These are phyloP conservation scores for Saccharomyces jurei DNA, from an alignment of 805 yeast genomes.

Conservation along the genomic window DNA sequence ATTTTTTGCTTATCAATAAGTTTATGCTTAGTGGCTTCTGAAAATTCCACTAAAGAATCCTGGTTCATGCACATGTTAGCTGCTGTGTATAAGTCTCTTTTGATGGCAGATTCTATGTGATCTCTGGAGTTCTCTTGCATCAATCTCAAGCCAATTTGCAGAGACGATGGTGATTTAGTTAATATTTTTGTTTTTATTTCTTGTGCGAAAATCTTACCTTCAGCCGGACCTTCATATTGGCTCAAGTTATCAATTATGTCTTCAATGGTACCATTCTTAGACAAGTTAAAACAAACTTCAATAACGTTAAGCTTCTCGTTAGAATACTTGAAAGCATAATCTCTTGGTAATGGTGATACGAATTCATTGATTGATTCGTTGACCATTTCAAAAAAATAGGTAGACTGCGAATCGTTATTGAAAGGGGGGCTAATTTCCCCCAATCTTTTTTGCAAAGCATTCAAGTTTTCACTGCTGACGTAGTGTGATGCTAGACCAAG, in stretches of 20 bases:
- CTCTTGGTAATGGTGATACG: conserved; percentile 55
- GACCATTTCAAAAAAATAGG: conserved; percentile 38
- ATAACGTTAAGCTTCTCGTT: conserved; percentile 52
- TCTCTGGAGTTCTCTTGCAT: conserved; percentile 52
- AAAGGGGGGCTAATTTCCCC: conserved; percentile 43
- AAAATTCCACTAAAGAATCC: conserved; percentile 43
- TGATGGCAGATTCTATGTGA: conserved; percentile 57
- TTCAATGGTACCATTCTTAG: conserved; percentile 36
- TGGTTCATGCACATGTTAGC: conserved; percentile 57
- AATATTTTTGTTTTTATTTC: conserved; percentile 47
- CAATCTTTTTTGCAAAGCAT: conserved; percentile 56
- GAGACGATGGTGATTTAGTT: conserved; percentile 69
- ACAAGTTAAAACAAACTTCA: conserved; percentile 55
- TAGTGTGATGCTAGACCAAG: conserved; percentile 89
- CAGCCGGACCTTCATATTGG: conserved; percentile 40
- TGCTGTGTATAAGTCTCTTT: conserved; percentile 68
- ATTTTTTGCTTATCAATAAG: conserved; percentile 48
- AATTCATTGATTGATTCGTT: conserved; percentile 74
- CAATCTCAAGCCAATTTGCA: conserved; percentile 63
- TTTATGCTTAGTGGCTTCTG: conserved; percentile 58
- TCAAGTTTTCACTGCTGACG: conserved; percentile 58
- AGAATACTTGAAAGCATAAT: conserved; percentile 51
- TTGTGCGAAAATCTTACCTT: conserved; percentile 59
- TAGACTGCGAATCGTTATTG: conserved; percentile 6
- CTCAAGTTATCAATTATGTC: conserved; percentile 48